These are phyloP conservation scores for Moesziomyces sp. DNA, from an alignment of 1,284 basidiomycete species.

Conservation along the genomic window DNA sequence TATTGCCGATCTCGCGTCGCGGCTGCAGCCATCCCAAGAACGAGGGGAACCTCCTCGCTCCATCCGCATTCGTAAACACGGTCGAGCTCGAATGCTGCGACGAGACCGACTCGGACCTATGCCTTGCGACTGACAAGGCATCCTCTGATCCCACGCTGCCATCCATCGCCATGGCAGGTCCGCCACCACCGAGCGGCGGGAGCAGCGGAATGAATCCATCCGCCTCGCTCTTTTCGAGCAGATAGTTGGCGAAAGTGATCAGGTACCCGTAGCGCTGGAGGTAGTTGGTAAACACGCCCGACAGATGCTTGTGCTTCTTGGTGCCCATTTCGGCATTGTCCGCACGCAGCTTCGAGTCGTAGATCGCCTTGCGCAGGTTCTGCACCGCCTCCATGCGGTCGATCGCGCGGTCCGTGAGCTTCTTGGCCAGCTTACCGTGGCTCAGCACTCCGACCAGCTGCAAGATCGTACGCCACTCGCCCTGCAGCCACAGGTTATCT, in stretches of 20 bases:
- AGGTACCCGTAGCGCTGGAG: constrained; percentile 77
- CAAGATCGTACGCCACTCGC: constrained; percentile 96
- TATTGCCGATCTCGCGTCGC: constrained; percentile 59
- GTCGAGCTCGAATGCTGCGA: constrained; percentile 33
- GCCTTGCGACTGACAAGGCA: background rate
- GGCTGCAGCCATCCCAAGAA: constrained; percentile 63
- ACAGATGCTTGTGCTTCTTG: constrained; percentile 54
- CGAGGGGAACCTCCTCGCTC: constrained; percentile 50
- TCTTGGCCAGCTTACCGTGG: constrained; percentile 91
- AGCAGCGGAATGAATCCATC: constrained; percentile 32
- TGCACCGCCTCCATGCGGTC: constrained; percentile 67
- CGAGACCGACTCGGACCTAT: constrained; percentile 26
- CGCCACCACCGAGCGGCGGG: constrained; percentile 25
- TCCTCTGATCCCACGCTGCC: constrained; percentile 1
- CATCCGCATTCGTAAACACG: constrained; percentile 14
- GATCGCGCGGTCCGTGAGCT: constrained; percentile 77
- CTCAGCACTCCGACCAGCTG: constrained; percentile 92
- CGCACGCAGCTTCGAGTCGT: constrained; percentile 61
- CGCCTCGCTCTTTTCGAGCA: constrained; percentile 77
- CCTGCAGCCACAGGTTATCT: constrained; percentile 71
- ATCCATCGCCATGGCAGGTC: constrained; percentile 21
- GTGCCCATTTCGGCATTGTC: constrained; percentile 59
- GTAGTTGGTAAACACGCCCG: constrained; percentile 61
- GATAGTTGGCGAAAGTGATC: constrained; percentile 94
- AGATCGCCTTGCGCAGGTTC: constrained; percentile 66